A percentile compares a stretch with the other conserved stretches of the same genome.
Evolutionary conservation across 192 early-diverging fungal species (phyloP).

Genomic region (Backusella macrospora): DNA sequence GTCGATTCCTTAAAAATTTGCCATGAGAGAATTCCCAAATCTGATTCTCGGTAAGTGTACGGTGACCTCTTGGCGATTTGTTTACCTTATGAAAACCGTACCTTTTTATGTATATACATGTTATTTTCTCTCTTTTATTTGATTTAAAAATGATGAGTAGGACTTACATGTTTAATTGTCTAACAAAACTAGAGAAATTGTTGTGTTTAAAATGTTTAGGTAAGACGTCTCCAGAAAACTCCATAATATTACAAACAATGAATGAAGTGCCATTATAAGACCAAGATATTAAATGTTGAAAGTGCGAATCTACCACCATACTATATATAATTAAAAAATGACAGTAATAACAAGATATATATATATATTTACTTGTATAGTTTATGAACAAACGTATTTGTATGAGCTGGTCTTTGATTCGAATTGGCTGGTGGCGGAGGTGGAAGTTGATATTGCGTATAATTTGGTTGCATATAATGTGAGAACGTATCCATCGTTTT

Average conservation of each 20-base stretch:
- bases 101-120: slow-evolving; percentile 32
- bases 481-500: neutral
- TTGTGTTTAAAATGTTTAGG: slow-evolving; percentile 95
- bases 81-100: slow-evolving; percentile 92
- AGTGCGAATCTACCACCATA: slow-evolving; percentile 84
- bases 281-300: slow-evolving; percentile 89
- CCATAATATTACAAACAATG: slow-evolving; percentile 87
- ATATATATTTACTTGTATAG: slow-evolving; percentile 35
- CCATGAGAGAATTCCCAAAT: slow-evolving; percentile 90
- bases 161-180: slow-evolving; percentile 80
- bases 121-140: neutral
- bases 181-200: slow-evolving; percentile 89
- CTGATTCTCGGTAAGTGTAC: slow-evolving; percentile 85
- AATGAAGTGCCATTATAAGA: slow-evolving; percentile 88
- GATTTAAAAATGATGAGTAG: neutral
- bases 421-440: neutral
- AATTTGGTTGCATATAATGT: slow-evolving; percentile 3
- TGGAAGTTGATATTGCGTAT: slow-evolving; percentile 1
- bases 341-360: neutral
- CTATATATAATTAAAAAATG: slow-evolving; percentile 28
- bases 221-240: slow-evolving; percentile 85
- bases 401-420: slow-evolving; percentile 15
- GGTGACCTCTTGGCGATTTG: slow-evolving; percentile 83
- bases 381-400: slow-evolving; percentile 40
- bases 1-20: slow-evolving; percentile 75